These are phyloP conservation scores for Amanita polypyramis DNA, from an alignment of 768 basidiomycete species.

Conservation along the genomic window DNA sequence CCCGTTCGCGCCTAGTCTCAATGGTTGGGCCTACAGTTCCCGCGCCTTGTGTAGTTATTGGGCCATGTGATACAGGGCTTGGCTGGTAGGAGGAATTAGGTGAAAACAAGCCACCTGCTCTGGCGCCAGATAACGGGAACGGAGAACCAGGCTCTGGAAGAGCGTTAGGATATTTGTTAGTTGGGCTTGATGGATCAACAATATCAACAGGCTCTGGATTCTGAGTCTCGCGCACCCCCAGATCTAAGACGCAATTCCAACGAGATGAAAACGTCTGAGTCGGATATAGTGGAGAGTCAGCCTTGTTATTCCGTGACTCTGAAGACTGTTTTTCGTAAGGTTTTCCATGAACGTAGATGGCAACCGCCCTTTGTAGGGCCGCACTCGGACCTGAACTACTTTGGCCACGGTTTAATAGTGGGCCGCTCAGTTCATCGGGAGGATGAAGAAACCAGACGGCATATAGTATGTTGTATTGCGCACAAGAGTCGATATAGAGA, in stretches of 20 bases:
- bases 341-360: conserved; percentile 69
- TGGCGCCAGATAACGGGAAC: conserved; percentile 42
- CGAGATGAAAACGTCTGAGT: conserved; percentile 71
- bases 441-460: conserved; percentile 73
- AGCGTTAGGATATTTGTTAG: conserved; percentile 25
- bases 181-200: conserved; percentile 23
- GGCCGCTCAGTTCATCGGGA: conserved; percentile 44
- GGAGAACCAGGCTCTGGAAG: conserved; percentile 75
- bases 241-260: conserved; percentile 87
- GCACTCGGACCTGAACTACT: conserved; percentile 14
- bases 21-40: conserved; percentile 45
- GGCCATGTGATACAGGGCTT: conserved; percentile 45
- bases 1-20: conserved; percentile 58
- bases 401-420: conserved; percentile 20
- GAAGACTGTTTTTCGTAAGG: conserved; percentile 32
- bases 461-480: conserved; percentile 85
- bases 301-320: conserved; percentile 11
- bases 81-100: conserved; percentile 23
- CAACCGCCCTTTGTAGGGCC: conserved; percentile 66
- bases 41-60: conserved; percentile 39
- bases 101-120: conserved; percentile 12
- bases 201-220: conserved; percentile 21
- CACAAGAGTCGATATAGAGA: conserved; percentile 53
- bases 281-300: conserved; percentile 34
- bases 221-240: conserved; percentile 33